Base-by-base conservation (phyloP, 1,284 basidiomycete species). In the Cutaneotrichosporon cavernicola region DNA sequence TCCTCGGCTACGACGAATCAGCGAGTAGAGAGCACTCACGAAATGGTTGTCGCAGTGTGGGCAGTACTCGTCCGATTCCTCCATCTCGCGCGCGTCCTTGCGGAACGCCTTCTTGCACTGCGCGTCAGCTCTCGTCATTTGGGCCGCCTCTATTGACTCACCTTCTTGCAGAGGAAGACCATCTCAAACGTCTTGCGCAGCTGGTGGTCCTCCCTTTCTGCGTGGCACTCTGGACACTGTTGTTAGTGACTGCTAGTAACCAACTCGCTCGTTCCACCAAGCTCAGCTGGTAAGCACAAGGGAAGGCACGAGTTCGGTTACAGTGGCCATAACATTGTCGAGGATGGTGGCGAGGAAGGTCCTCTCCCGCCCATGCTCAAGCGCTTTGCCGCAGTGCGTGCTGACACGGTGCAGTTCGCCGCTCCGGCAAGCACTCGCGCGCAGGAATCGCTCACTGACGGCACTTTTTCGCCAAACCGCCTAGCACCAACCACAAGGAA, bases 1-100 rank as follows among this genome's bases (percentile, higher is more conserved):
- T 18, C 11, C 21, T 26, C 21, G 2, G 21, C 22, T 11, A 11
- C 5, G 13, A 30, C 34, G 34, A 36, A 36, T 8, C 34, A 36
- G 34, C 34, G 21, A 6, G 10, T 18, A 32, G 1, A 52, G 36
- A 8, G 4, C 4, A 84, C 90, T 73, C 79, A 96, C 95, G 79
- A 94, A 98, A 77, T 95, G 92, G 77, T 99, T 98, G 80, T 97
- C 94, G 77, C 96, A 98, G 81, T 97, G 90, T 0, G 97, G 96
- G 77, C 97, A 99, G 79, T 89, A 98, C 81, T 99, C 96, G 77
- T 99, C 96, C 69, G 91, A 91, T 77, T 97, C 93, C 74, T 99
- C 97, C 76, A 92, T 98, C 32, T 80, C 82, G 0, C 84, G 71
- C 89, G 97, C 92, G 79, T 97, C 92, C 81, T 99, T 98, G 67